These are phyloP conservation scores for Lipomyces lipofer DNA, from an alignment of 805 yeast species.

Conservation along the genomic window DNA sequence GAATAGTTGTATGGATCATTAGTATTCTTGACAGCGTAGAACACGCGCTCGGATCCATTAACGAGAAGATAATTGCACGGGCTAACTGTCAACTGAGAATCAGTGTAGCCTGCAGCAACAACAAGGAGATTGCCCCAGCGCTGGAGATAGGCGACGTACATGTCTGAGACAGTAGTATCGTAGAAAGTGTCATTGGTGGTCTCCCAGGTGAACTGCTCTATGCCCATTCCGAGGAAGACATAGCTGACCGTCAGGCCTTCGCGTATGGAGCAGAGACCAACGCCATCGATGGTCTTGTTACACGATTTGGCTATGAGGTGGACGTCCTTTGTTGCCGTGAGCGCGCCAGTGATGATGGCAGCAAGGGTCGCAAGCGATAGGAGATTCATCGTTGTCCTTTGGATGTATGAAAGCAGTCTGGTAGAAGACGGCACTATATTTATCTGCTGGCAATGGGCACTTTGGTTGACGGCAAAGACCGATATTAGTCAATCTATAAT, in stretches of 20 bases:
- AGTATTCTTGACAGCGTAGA: conserved; percentile 49
- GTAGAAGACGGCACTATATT: not conserved
- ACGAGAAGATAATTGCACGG: conserved; percentile 36
- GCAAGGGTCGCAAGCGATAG: not conserved
- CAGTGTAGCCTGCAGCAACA: conserved; percentile 2
- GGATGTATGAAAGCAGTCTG: not conserved
- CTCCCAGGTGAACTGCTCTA: conserved; percentile 33
- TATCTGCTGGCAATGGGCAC: not conserved
- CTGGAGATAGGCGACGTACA: conserved; percentile 3
- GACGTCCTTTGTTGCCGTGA: not conserved
- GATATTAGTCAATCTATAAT: too few species aligned
- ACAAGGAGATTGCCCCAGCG: conserved; percentile 1
- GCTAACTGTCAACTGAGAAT: not conserved
- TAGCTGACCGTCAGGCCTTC: conserved; percentile 52
- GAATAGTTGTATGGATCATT: conserved; percentile 50
- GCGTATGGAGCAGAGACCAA: conserved; percentile 41
- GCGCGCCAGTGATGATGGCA: not conserved
- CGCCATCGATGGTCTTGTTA: conserved; percentile 37
- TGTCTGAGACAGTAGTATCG: not conserved
- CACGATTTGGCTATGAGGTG: conserved; percentile 18
- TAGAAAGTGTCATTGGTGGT: conserved; percentile 21
- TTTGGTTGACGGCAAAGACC: too few species aligned
- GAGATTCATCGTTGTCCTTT: not conserved
- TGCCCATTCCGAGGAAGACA: conserved; percentile 38
- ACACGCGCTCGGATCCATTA: conserved; percentile 40